phyloP scores from a whole-genome alignment of 495 filamentous ascomycete genomes.

The Penicillium lividum region DNA sequence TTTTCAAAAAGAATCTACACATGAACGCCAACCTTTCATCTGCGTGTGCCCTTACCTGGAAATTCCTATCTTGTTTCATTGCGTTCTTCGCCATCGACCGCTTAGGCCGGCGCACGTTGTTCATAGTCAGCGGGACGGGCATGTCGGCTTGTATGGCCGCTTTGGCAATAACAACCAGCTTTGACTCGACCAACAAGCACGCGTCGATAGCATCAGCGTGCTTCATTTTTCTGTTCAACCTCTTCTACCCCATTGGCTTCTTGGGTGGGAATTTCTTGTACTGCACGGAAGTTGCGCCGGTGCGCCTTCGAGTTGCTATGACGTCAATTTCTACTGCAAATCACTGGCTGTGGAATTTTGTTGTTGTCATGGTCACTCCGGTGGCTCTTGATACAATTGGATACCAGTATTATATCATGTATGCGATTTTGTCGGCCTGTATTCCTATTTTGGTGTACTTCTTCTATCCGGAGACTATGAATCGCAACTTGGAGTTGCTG shows the following conservation, averaged over 20 bases:
- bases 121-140: slow-evolving; percentile 48
- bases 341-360: slow-evolving; percentile 57
- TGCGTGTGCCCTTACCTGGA: slow-evolving; percentile 44
- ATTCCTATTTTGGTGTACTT: slow-evolving; percentile 55
- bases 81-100: slow-evolving; percentile 52
- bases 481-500: slow-evolving; percentile 65
- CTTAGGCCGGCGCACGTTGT: slow-evolving; percentile 46
- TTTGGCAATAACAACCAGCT: slow-evolving; percentile 11
- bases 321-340: slow-evolving; percentile 43
- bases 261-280: slow-evolving; percentile 60
- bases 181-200: slow-evolving; percentile 32
- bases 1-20: slow-evolving; percentile 29
- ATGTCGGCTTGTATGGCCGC: slow-evolving; percentile 41
- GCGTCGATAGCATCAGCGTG: slow-evolving; percentile 39
- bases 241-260: slow-evolving; percentile 61
- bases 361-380: slow-evolving; percentile 61
- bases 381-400: slow-evolving; percentile 39
- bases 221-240: slow-evolving; percentile 62
- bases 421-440: slow-evolving; percentile 34
- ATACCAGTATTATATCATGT: slow-evolving; percentile 41
- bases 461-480: slow-evolving; percentile 69
- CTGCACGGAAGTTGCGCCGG: slow-evolving; percentile 56
- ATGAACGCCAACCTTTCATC: slow-evolving; percentile 20
- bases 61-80: slow-evolving; percentile 37
- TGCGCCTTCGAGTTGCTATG: slow-evolving; percentile 55